phyloP scores from a whole-genome alignment of 2,329 filamentous ascomycete genomes.

The Penicillium sp. region DNA sequence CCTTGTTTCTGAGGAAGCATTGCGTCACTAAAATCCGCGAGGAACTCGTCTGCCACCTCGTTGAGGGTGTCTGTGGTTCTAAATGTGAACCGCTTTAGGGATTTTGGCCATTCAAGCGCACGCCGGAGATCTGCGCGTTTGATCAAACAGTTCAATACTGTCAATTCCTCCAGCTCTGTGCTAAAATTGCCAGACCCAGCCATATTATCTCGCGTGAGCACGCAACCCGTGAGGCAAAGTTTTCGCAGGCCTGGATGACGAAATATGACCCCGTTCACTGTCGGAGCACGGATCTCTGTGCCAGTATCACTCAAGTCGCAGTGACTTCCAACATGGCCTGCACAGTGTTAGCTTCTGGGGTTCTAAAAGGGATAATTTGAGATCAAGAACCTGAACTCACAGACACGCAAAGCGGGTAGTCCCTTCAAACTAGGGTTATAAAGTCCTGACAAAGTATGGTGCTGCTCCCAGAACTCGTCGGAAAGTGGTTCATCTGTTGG shows the following conservation, averaged over 20 bases:
- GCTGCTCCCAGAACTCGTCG: no score
- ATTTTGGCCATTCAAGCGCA: not conserved
- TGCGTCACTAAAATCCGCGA: not conserved
- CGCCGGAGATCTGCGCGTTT: not conserved
- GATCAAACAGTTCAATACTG: constrained; percentile 6
- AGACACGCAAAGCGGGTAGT: constrained; percentile 2
- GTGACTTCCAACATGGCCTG: constrained; percentile 10
- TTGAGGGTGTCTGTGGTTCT: not conserved
- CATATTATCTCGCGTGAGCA: not conserved
- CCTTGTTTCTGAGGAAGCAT: not conserved
- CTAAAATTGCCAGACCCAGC: not conserved
- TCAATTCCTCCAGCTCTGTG: constrained; percentile 9
- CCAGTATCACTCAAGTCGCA: not conserved
- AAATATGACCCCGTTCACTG: constrained; percentile 1
- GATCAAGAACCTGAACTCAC: not conserved
- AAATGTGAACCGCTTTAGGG: constrained; percentile 5
- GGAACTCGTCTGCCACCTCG: not conserved
- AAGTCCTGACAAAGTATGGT: no score
- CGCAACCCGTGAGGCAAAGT: constrained; percentile 7
- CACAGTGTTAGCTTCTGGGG: not conserved
- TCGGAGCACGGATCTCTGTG: not conserved
- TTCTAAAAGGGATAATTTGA: not conserved
- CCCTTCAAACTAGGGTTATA: not conserved
- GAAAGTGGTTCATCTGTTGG: not conserved
- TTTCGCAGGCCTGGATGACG: constrained; percentile 2